Base-by-base conservation (phyloP, 177 flowering plant genomes). In the Tripterygium wilfordii region DNA sequence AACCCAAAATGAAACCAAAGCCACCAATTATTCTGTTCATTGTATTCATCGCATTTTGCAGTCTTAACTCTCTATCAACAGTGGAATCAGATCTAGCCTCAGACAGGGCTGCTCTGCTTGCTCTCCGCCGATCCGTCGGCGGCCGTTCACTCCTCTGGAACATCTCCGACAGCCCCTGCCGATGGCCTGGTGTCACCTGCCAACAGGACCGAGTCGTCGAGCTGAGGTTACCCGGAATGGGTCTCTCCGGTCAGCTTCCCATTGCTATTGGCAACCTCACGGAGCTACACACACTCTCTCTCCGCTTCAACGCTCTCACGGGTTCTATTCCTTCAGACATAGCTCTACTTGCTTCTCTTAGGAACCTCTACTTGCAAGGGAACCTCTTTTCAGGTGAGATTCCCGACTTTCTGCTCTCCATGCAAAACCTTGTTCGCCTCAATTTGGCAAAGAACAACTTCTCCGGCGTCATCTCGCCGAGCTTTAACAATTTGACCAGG, bases 161-260 rank as follows among this genome's bases (percentile, higher is more conserved):
- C 70, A 16, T 49, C 18, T 31, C 80, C 4, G 31, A 48, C 6
- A 23, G 59, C 1, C 83, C 83, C 0, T 94, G 99, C 48, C 4
- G 23, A 0, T 94, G 99, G 99, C 27, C 32, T 8, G 96, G 97
- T 4, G 85, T 94, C 1, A 5, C 10, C 5, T 94, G 97, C 52
- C 43, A 42, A 4, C n/a, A 22, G 26, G 32, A 65, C 30, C 57
- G 78, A 5, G 96, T 94, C 35, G 46, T 57, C n/a, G 77, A 44
- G 53, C 57, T 94, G 10, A 78, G 71, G 10, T 68, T 94, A 3
- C 97, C 99, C 28, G 99, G 88, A 0, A 44, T 42, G 57, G 83
- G 78, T 3, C 82, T 94, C 31, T 39, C 68, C 38, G 99, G 99
- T 22, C 38, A 52, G 27, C 68, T 94, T 12, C 97, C 99, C 3